Evolutionary conservation across 1,284 basidiomycete genomes (phyloP).

Genomic region (Papiliotrema nemorosa): DNA sequence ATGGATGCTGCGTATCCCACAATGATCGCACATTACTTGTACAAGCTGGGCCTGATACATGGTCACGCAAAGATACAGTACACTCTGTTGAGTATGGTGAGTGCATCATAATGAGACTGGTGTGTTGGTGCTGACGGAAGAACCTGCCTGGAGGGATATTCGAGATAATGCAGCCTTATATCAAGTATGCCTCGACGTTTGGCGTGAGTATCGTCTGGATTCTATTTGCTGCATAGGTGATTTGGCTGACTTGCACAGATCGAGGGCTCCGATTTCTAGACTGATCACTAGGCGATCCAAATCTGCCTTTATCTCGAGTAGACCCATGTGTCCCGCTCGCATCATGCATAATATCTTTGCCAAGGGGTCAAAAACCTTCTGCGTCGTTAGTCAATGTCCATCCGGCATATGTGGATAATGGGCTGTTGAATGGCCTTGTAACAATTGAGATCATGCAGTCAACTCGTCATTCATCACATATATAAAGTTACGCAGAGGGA

Average conservation of each 20-base stretch:
- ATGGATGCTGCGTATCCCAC: slow-evolving; percentile 85
- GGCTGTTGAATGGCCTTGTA: no score
- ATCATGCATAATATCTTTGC: no score
- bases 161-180: slow-evolving; percentile 75
- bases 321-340: no score
- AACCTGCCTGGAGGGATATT: slow-evolving; percentile 74
- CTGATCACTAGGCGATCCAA: no score
- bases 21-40: slow-evolving; percentile 80
- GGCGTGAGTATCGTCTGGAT: slow-evolving; percentile 2
- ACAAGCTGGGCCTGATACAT: slow-evolving; percentile 89
- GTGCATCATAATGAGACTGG: slow-evolving; percentile 7
- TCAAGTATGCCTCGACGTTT: slow-evolving; percentile 42
- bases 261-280: slow-evolving; percentile 37
- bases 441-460: background rate
- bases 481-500: background rate
- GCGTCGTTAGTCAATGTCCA: no score
- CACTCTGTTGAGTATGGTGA: slow-evolving; percentile 83
- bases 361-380: no score
- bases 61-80: slow-evolving; percentile 93
- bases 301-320: no score
- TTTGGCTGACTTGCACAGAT: slow-evolving; percentile 12
- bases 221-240: slow-evolving; percentile 1
- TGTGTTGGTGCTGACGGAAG: slow-evolving; percentile 13
- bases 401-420: no score
- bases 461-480: slow-evolving; percentile 11